Evolutionary conservation across 257 asterid genomes (phyloP).

Genomic region (Nicotiana knightiana): DNA sequence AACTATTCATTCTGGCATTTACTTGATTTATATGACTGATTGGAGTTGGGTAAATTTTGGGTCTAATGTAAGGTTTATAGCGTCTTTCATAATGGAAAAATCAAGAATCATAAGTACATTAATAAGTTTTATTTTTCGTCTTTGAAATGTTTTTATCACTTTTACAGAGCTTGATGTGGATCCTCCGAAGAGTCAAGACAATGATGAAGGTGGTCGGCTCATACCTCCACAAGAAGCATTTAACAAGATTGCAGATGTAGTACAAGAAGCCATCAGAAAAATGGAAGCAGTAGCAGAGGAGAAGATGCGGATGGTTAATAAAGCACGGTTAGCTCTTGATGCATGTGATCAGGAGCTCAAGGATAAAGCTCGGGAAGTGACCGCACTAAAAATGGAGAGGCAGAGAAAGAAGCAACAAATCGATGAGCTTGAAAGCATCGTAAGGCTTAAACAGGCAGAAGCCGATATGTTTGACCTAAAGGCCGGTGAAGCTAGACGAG

Average conservation of each 20-base stretch:
- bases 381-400: conserved; percentile 66
- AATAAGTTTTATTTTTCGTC: neutral
- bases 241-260: conserved; percentile 84
- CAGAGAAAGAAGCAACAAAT: conserved; percentile 78
- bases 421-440: conserved; percentile 81
- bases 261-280: conserved; percentile 86
- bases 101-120: neutral
- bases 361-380: conserved; percentile 80
- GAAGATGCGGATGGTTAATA: conserved; percentile 75
- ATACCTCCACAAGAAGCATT: conserved; percentile 89
- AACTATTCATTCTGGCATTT: neutral
- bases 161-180: conserved; percentile 68
- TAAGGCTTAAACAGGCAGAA: conserved; percentile 83
- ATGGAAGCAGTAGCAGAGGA: conserved; percentile 93
- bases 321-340: conserved; percentile 69
- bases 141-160: neutral
- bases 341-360: conserved; percentile 89
- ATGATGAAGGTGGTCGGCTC: conserved; percentile 55
- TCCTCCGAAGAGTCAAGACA: conserved; percentile 49
- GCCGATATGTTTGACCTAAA: conserved; percentile 90
- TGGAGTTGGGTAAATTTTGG: neutral
- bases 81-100: neutral
- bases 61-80: neutral
- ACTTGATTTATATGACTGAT: neutral
- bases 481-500: conserved; percentile 86